Evolutionary conservation across 371 early-diverging fungal genomes (phyloP).

Genomic region (Syncephalastrum monosporum): DNA sequence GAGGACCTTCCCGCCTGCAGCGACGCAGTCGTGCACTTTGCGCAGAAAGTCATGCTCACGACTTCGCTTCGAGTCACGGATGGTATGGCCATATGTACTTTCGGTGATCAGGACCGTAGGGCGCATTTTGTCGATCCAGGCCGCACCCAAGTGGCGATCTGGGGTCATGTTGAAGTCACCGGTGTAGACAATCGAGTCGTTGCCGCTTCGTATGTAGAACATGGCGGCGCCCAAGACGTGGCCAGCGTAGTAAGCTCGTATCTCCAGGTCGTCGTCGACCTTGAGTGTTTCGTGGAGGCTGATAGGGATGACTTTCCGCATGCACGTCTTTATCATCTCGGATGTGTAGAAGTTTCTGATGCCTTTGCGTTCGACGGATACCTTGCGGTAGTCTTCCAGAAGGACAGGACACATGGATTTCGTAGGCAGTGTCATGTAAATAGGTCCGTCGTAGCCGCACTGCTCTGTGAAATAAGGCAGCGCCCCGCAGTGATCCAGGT

Average conservation of each 20-base stretch:
- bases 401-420: constrained; percentile 92
- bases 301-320: constrained; percentile 90
- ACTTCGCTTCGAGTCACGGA: constrained; percentile 90
- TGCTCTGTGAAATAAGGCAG: constrained; percentile 95
- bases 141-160: constrained; percentile 92
- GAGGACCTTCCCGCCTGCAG: constrained; percentile 89
- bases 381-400: constrained; percentile 91
- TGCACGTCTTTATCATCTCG: constrained; percentile 82
- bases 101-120: constrained; percentile 96
- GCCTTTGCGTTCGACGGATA: constrained; percentile 83
- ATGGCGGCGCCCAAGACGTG: constrained; percentile 99
- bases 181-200: constrained; percentile 91
- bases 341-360: constrained; percentile 87
- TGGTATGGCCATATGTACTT: constrained; percentile 94
- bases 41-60: constrained; percentile 93
- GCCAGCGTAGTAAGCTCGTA: constrained; percentile 96
- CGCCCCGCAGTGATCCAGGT: constrained; percentile 97
- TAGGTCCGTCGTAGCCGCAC: constrained; percentile 92
- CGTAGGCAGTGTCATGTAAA: constrained; percentile 97
- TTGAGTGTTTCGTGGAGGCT: constrained; percentile 86
- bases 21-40: constrained; percentile 87
- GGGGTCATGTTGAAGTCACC: constrained; percentile 99
- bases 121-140: constrained; percentile 89
- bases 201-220: constrained; percentile 84
- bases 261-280: constrained; percentile 81